These are phyloP conservation scores for Fusarium tanahbumbuense DNA, from an alignment of 2,329 filamentous ascomycete genomes.

Conservation along the genomic window DNA sequence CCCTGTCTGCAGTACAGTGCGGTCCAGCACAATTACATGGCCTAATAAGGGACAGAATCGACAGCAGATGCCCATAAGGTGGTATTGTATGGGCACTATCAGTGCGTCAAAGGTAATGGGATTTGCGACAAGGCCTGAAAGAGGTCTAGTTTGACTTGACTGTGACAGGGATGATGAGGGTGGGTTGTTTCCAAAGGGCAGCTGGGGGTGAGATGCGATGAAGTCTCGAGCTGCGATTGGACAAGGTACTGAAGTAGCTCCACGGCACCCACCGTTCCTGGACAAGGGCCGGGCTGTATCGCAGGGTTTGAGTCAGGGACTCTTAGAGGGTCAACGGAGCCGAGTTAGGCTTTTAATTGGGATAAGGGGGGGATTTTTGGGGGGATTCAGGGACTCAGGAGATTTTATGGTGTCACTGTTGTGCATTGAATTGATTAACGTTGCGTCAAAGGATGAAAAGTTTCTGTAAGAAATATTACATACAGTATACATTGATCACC, in stretches of 20 bases:
- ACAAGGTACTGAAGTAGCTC: conserved; percentile 28
- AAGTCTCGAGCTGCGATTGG: conserved; percentile 30
- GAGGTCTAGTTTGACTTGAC: conserved; percentile 26
- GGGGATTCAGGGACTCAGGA: conserved; percentile 32
- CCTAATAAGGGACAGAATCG: conserved; percentile 17
- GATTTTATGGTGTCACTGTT: conserved; percentile 34
- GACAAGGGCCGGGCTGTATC: conserved; percentile 34
- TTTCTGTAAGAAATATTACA: neutral
- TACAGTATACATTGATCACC: neutral
- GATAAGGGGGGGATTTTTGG: conserved; percentile 10
- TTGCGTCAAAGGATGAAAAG: conserved; percentile 26
- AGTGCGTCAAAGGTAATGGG: conserved; percentile 28
- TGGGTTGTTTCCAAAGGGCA: conserved; percentile 41
- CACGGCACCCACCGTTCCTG: conserved; percentile 45
- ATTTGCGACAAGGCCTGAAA: conserved; percentile 40
- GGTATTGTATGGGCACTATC: conserved; percentile 7
- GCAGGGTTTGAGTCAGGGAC: conserved; percentile 46
- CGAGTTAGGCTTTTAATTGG: conserved; percentile 31
- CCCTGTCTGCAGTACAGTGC: conserved; percentile 10
- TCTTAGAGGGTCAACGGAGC: conserved; percentile 26
- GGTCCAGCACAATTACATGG: neutral
- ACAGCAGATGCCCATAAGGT: neutral
- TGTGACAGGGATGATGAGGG: conserved; percentile 26
- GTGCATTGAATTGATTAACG: conserved; percentile 39
- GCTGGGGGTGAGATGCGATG: conserved; percentile 35